Conservation (phyloP, 2,329 filamentous ascomycete genomes). For the Xylariomycetidae sp. region DNA sequence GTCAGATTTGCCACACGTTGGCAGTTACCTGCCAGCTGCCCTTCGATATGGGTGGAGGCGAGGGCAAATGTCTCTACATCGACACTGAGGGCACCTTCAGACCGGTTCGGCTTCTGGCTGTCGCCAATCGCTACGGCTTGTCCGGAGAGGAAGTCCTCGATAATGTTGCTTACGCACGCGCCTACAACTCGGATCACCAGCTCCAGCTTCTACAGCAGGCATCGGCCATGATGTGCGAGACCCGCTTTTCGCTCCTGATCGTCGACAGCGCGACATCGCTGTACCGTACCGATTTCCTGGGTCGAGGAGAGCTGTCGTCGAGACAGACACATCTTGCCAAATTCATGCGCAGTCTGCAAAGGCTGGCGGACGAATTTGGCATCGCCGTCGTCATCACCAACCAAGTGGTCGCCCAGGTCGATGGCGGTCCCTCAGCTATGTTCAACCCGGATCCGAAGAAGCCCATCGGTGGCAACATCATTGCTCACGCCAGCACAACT, state of each 20-base stretch:
- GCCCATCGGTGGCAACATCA: slow-evolving; percentile 97
- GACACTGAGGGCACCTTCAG: slow-evolving; percentile 97
- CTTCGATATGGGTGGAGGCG: slow-evolving; percentile 97
- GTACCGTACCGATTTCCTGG: slow-evolving; percentile 93
- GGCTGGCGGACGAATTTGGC: slow-evolving; percentile 77
- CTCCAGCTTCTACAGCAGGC: slow-evolving; percentile 92
- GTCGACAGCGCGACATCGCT: slow-evolving; percentile 94
- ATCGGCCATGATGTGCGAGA: slow-evolving; percentile 98
- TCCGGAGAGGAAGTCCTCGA: slow-evolving; percentile 96
- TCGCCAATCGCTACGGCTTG: slow-evolving; percentile 89
- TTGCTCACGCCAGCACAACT: slow-evolving; percentile 94
- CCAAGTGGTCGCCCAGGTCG: slow-evolving; percentile 96
- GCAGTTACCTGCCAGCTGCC: slow-evolving; percentile 96
- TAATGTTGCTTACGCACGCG: slow-evolving; percentile 95
- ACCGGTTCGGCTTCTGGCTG: slow-evolving; percentile 82
- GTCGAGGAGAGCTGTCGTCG: slow-evolving; percentile 93
- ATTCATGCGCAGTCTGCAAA: slow-evolving; percentile 79
- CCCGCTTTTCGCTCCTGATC: slow-evolving; percentile 88
- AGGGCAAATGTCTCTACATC: slow-evolving; percentile 97
- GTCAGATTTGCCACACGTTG: slow-evolving; percentile 97
- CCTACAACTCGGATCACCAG: slow-evolving; percentile 98
- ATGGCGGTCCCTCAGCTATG: slow-evolving; percentile 93
- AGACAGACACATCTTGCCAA: slow-evolving; percentile 84
- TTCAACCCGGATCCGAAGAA: slow-evolving; percentile 99
- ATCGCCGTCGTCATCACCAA: slow-evolving; percentile 99